Conservation (phyloP, 2,329 filamentous ascomycete species). For the Phyllosticta ampelicida region DNA sequence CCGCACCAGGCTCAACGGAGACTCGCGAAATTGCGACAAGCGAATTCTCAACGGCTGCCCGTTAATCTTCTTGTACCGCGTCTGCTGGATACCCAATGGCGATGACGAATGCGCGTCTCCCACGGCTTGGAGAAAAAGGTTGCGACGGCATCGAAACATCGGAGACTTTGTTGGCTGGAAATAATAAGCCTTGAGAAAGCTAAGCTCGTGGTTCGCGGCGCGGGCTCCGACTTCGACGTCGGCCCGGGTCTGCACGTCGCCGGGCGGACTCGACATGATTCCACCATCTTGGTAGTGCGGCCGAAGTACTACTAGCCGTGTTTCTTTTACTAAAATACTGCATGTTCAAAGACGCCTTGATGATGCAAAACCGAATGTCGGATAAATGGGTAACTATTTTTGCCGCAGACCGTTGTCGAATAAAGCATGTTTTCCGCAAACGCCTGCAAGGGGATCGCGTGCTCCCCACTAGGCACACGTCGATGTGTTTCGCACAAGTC, state of each 20-base stretch:
- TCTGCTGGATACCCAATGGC: not conserved
- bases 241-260: constrained; percentile 2
- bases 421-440: not conserved
- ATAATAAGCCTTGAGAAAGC: not conserved
- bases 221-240: not conserved
- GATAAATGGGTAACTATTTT: not conserved
- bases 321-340: not conserved
- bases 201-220: not conserved
- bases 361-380: not conserved
- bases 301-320: not conserved
- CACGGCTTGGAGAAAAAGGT: not conserved
- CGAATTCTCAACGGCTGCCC: not conserved
- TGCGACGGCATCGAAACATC: not conserved
- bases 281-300: constrained; percentile 3
- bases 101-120: not conserved
- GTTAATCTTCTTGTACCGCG: not conserved
- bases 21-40: not conserved
- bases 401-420: not conserved
- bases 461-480: not conserved
- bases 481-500: not conserved
- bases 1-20: not conserved
- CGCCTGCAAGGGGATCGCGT: not conserved
- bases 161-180: not conserved
- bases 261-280: not conserved
- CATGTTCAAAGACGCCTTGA: not conserved